Percentiles rank a stretch among this genome's conserved stretches.
phyloP scores from a whole-genome alignment of 805 yeast genomes.

The Pichia phayaonensis region DNA sequence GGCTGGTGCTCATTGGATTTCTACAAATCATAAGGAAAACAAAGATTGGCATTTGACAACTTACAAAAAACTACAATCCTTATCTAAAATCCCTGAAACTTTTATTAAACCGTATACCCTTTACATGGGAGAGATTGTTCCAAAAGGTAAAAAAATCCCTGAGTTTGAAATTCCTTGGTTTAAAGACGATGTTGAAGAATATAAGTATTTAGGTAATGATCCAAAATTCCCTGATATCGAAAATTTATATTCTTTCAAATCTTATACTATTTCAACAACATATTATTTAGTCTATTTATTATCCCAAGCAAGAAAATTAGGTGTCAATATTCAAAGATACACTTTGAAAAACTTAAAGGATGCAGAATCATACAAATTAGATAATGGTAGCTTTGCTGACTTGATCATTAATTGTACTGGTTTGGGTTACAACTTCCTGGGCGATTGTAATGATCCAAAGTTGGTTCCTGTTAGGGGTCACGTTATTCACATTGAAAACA shows the following conservation, averaged over 20 bases:
- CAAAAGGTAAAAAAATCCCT: slow-evolving; percentile 7
- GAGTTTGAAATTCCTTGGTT: slow-evolving; percentile 41
- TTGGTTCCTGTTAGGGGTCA: slow-evolving; percentile 54
- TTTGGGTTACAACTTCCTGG: slow-evolving; percentile 34
- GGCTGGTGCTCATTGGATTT: slow-evolving; percentile 69
- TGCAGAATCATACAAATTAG: slow-evolving; percentile 31
- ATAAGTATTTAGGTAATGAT: slow-evolving; percentile 21
- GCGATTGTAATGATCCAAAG: slow-evolving; percentile 43
- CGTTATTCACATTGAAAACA: slow-evolving; percentile 44
- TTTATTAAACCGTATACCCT: slow-evolving; percentile 25
- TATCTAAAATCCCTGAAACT: slow-evolving; percentile 32
- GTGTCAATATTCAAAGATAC: slow-evolving; percentile 39
- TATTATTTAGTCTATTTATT: slow-evolving; percentile 48
- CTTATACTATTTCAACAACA: slow-evolving; percentile 53
- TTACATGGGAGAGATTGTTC: slow-evolving; percentile 19
- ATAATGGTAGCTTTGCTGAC: slow-evolving; percentile 26
- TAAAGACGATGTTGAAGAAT: slow-evolving; percentile 36
- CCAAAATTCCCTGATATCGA: slow-evolving; percentile 31
- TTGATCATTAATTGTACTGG: slow-evolving; percentile 55
- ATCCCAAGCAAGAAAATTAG: slow-evolving; percentile 35
- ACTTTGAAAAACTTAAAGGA: slow-evolving; percentile 36
- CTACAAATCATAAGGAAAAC: slow-evolving; percentile 29
- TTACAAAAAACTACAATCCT: slow-evolving; percentile 28
- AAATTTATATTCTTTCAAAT: slow-evolving; percentile 34
- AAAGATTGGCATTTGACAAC: slow-evolving; percentile 29